Evolutionary conservation across 495 filamentous ascomycete species (phyloP).

Genomic region (Symbiotaphrina buchneri): DNA sequence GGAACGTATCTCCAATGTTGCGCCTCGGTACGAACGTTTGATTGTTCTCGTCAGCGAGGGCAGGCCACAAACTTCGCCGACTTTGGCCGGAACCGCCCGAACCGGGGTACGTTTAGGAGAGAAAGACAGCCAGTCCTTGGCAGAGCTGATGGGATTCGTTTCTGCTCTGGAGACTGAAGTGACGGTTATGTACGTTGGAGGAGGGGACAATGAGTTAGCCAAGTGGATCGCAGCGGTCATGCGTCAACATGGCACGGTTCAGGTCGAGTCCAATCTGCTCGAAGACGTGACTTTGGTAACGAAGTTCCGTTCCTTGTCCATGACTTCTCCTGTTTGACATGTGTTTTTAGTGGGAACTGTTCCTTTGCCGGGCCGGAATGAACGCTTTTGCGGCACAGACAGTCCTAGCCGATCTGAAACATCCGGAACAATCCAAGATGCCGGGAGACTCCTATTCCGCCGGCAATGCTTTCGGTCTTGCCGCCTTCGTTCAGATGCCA

Average conservation of each 20-base stretch:
- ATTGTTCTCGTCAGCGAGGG: slow-evolving; percentile 46
- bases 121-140: slow-evolving; percentile 26
- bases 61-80: slow-evolving; percentile 7
- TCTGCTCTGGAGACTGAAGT: slow-evolving; percentile 17
- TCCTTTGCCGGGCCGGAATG: slow-evolving; percentile 47
- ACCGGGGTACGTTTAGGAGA: slow-evolving; percentile 7
- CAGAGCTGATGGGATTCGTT: slow-evolving; percentile 29
- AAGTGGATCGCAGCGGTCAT: slow-evolving; percentile 32
- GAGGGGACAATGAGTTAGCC: slow-evolving; percentile 29
- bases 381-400: slow-evolving; percentile 66
- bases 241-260: slow-evolving; percentile 11
- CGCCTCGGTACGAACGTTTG: slow-evolving; percentile 42
- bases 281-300: slow-evolving; percentile 16
- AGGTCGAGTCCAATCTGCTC: slow-evolving; percentile 8
- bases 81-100: neutral
- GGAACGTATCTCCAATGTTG: slow-evolving; percentile 28
- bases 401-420: slow-evolving; percentile 28
- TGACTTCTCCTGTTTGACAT: neutral
- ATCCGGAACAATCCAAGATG: slow-evolving; percentile 7
- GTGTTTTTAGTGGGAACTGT: slow-evolving; percentile 41
- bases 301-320: neutral
- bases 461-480: slow-evolving; percentile 21
- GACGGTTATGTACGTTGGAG: slow-evolving; percentile 27
- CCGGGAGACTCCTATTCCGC: neutral
- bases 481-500: slow-evolving; percentile 33